Percentiles rank a stretch among this genome's conserved stretches.
phyloP scores from a whole-genome alignment of 345 rosid genomes.

The Clarkia xantiana region DNA sequence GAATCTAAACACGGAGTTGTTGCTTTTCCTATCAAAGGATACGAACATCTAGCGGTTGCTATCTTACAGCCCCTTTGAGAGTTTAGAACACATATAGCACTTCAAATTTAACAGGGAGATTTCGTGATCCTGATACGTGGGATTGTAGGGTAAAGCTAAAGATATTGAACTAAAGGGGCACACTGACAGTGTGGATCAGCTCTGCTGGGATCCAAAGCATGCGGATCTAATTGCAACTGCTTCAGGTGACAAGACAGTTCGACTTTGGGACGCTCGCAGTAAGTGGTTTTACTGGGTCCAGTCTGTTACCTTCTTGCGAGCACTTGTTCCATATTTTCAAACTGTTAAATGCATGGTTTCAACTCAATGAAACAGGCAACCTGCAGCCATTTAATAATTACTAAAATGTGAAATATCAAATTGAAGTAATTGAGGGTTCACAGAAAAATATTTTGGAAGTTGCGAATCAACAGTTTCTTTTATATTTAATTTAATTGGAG shows the following conservation, averaged over 20 bases:
- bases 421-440: no score
- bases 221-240: conserved; percentile 91
- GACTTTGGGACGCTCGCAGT: conserved; percentile 99
- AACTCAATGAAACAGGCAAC: no score
- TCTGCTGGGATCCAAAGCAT: conserved; percentile 98
- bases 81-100: not conserved
- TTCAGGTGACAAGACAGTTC: conserved; percentile 94
- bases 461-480: no score
- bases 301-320: not conserved
- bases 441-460: no score
- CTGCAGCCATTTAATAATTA: no score
- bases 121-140: not conserved
- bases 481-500: no score
- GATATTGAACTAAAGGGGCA: conserved; percentile 92
- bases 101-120: not conserved
- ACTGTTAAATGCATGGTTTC: not conserved
- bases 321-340: not conserved
- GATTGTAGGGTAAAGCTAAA: conserved; percentile 65
- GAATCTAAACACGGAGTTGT: no score
- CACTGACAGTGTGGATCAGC: conserved; percentile 96
- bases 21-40: no score
- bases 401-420: no score
- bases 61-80: not conserved
- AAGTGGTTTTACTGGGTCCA: conserved; percentile 21
- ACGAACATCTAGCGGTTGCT: not conserved